A percentile compares a stretch with the other conserved stretches of the same genome.
Evolutionary conservation across 495 filamentous ascomycete species (phyloP).

Genomic region (Hypoxylon cercidicola): DNA sequence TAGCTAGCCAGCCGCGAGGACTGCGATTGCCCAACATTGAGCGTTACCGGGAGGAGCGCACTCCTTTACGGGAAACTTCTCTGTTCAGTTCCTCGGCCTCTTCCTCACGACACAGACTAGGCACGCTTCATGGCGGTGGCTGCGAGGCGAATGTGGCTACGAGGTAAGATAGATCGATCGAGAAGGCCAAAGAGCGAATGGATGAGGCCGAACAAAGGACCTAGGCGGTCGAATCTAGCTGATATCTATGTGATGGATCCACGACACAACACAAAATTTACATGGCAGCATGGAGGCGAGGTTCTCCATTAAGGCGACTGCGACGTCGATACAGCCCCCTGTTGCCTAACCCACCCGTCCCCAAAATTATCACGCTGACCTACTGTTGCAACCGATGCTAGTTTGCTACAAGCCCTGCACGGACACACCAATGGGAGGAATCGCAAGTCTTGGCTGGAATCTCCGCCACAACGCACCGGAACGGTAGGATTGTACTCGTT

Average conservation of each 20-base stretch:
- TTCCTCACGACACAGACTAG: constrained; percentile 11
- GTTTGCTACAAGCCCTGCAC: neutral
- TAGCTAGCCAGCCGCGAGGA: constrained; percentile 36
- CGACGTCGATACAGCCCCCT: constrained; percentile 7
- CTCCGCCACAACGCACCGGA: constrained; percentile 10
- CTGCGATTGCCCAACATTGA: constrained; percentile 23
- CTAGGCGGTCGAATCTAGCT: too few relatives aligned
- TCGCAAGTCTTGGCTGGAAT: constrained; percentile 24
- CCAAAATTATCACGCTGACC: constrained; percentile 7
- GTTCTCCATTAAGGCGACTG: constrained; percentile 26
- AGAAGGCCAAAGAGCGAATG: neutral
- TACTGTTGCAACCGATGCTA: constrained; percentile 19
- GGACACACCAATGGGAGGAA: constrained; percentile 20
- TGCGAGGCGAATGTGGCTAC: neutral
- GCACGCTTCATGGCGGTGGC: constrained; percentile 25
- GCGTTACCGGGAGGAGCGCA: neutral
- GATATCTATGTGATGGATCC: constrained; percentile 20
- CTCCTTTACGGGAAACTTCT: constrained; percentile 4
- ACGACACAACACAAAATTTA: constrained; percentile 9
- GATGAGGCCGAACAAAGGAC: constrained; percentile 1
- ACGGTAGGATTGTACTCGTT: constrained; percentile 19
- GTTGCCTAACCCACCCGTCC: constrained; percentile 3
- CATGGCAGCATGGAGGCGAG: too few relatives aligned
- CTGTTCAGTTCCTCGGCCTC: constrained; percentile 7
- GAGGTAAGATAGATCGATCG: neutral